phyloP scores from a whole-genome alignment of 2,329 filamentous ascomycete species.

The Boeremia exigua region DNA sequence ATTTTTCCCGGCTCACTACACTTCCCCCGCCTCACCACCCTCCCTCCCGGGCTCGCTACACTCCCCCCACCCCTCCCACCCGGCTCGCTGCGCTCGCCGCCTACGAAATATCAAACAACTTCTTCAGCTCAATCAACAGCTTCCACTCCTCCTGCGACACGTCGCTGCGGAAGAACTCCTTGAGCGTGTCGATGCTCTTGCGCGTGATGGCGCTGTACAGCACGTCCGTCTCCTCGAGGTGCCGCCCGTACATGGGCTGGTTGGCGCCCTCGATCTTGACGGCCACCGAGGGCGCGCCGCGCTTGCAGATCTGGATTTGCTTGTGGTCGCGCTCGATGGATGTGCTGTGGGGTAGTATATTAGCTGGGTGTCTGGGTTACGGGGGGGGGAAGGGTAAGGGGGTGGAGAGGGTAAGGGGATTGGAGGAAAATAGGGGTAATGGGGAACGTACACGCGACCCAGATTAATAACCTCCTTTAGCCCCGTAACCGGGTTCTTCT shows the following conservation, averaged over 20 bases:
- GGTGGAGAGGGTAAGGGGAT: not conserved
- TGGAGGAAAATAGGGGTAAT: not conserved
- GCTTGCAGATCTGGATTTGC: constrained; percentile 88
- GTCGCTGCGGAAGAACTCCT: constrained; percentile 91
- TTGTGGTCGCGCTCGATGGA: constrained; percentile 99
- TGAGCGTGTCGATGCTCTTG: constrained; percentile 89
- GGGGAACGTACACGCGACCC: constrained; percentile 83
- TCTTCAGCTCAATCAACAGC: constrained; percentile 94
- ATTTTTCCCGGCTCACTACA: too few relatives aligned
- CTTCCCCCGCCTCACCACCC: not conserved
- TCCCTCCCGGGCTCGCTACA: not conserved
- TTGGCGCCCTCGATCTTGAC: constrained; percentile 95
- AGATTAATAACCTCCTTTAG: constrained; percentile 83
- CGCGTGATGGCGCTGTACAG: constrained; percentile 90
- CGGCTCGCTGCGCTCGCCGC: not conserved
- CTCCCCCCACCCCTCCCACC: not conserved
- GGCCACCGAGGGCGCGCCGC: constrained; percentile 94
- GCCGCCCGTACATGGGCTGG: constrained; percentile 92
- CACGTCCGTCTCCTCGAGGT: constrained; percentile 87
- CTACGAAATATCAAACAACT: constrained; percentile 77
- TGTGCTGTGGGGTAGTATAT: too few relatives aligned
- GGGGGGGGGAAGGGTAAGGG: not conserved
- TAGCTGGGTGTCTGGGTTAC: too few relatives aligned
- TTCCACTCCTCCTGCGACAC: constrained; percentile 93
- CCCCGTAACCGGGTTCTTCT: constrained; percentile 77